Base-by-base conservation (phyloP, 2,329 filamentous ascomycete genomes). In the Colletotrichum noveboracense region DNA sequence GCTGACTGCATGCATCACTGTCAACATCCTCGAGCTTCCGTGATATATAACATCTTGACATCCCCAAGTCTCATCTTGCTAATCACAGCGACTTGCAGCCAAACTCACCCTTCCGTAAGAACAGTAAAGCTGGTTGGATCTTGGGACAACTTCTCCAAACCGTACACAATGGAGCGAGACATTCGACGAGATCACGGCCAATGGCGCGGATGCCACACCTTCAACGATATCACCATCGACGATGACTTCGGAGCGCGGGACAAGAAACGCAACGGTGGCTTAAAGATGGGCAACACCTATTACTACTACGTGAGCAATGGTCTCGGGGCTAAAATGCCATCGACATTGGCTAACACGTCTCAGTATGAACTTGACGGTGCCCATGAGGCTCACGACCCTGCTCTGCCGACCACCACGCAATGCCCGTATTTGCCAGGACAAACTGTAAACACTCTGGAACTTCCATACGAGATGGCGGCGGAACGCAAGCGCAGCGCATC, bases 261-360 rank as follows among this genome's bases (percentile, higher is more conserved):
- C 28, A 86, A 88, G 38, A 91, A 91, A 79, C 91, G 95, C 80
- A 91, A 91, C 79, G 96, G 96, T 74, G 96, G 94, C 68, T 89
- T 98, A 78, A 97, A 94, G 84, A 98, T 98, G 94, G 96, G 96
- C 60, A 92, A 94, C 76, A 97, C 94, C 18, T 98, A 98, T 85
- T 98, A 96, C 90, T 98, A 98, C 88, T 98, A 97, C 86, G 95
- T 97, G 88, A 86, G 94, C 89, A 60, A 64, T 18, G 43, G 10
- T 12, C 7, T 26, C 4, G 13, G 43, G 61, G 58, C 14, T 24
- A 5, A 18, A 12, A 38, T 43, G 12, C 13, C n/a, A 24, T 4
- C 32, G 12, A 24, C 52, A 66, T 30, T 30, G 48, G 28, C 66
- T 77, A 43, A 66, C 32, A 62, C 14, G 24, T 7, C 61, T 2